Evolutionary conservation across 2,329 filamentous ascomycete genomes (phyloP).

Genomic region (Fusarium mundagurra): DNA sequence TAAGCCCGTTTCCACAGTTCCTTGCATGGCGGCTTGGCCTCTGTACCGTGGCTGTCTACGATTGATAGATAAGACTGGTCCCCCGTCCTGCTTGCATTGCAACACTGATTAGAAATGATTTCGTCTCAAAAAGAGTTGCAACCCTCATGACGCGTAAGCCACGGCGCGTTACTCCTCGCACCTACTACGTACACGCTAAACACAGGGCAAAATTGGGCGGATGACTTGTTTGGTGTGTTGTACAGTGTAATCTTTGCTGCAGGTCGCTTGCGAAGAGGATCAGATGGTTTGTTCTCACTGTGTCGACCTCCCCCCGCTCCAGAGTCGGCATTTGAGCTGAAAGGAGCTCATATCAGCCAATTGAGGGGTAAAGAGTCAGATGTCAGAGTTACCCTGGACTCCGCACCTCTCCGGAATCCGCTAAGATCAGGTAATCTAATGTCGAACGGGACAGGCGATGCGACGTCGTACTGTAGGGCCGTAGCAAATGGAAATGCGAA

Average conservation of each 20-base stretch:
- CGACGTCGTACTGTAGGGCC: background rate
- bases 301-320: background rate
- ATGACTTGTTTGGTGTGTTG: background rate
- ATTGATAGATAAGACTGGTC: background rate
- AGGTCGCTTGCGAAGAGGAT: background rate
- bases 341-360: background rate
- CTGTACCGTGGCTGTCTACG: background rate
- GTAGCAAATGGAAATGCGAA: background rate
- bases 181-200: background rate
- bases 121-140: background rate
- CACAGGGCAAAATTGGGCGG: background rate
- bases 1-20: background rate
- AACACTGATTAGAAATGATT: background rate
- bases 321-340: background rate
- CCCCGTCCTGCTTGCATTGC: background rate
- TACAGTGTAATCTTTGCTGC: background rate
- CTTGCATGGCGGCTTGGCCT: background rate
- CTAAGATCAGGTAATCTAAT: background rate
- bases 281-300: background rate
- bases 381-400: background rate
- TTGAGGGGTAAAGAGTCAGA: background rate
- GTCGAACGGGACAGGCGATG: background rate
- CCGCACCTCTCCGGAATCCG: background rate
- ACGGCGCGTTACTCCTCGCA: background rate
- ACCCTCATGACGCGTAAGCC: constrained; percentile 9